These are phyloP conservation scores for Kodamaea suecica DNA, from an alignment of 1,139 yeast species.

Conservation along the genomic window DNA sequence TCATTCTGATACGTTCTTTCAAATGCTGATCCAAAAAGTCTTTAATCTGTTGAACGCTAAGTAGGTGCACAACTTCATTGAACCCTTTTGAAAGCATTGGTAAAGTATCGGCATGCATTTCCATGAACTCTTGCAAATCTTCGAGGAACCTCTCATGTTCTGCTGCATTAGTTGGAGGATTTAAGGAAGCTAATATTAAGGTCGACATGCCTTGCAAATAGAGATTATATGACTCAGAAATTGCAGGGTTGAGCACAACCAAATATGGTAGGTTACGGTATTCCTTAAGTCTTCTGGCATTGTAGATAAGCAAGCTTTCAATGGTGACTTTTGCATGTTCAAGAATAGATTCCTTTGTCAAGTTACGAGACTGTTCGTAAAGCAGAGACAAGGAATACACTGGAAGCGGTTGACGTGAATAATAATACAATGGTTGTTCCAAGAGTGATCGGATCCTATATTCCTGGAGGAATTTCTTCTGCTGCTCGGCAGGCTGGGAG, in stretches of 20 bases:
- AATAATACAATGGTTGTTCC: conserved; percentile 50
- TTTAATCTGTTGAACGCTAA: conserved; percentile 51
- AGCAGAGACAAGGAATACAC: conserved; percentile 47
- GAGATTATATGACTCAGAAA: conserved; percentile 72
- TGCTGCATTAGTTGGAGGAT: conserved; percentile 43
- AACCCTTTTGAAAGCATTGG: conserved; percentile 81
- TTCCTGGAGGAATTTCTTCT: conserved; percentile 37
- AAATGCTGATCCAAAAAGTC: conserved; percentile 72
- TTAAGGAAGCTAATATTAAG: conserved; percentile 44
- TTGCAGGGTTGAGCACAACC: conserved; percentile 83
- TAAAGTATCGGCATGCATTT: conserved; percentile 77
- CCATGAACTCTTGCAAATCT: conserved; percentile 58
- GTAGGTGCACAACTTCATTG: conserved; percentile 61
- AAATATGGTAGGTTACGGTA: conserved; percentile 77
- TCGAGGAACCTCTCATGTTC: conserved; percentile 52
- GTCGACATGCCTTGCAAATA: conserved; percentile 71
- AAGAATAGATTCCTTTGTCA: conserved; percentile 34
- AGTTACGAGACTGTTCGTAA: conserved; percentile 37
- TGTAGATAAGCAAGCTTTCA: conserved; percentile 39
- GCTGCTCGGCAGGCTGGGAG: conserved; percentile 18
- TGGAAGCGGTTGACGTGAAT: conserved; percentile 46
- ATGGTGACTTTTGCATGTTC: conserved; percentile 43
- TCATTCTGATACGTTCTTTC: conserved; percentile 79
- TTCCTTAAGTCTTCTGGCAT: conserved; percentile 58
- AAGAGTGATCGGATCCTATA: conserved; percentile 50